Base-by-base conservation (phyloP, 345 rosid genomes). In the Camelina laxa region DNA sequence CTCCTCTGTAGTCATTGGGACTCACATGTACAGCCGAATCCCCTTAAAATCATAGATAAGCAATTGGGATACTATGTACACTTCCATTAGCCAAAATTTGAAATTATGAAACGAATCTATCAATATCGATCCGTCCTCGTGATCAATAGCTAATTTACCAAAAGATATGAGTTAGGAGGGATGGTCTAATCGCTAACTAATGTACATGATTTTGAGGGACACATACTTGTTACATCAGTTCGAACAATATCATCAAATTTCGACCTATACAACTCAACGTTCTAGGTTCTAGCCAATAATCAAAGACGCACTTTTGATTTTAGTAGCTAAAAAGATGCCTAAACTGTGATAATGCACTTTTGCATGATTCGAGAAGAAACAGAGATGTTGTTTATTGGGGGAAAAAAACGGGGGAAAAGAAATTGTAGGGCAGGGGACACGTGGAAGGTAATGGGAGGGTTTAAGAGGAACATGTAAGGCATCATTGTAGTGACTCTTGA, bases 351-450 rank as follows among this genome's bases (percentile, higher is more conserved):
- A 27, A 41, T 68, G 30, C 30, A 61, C 20, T 51, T 17, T 39
- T 72, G 55, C 64, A 44, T 54, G 70, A 65, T 73, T 73, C 71
- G 71, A 74, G 65, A 74, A 56, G 71, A 58, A 65, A 54, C 47
- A 72, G 1, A 56, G 54, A 24, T 24, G 36, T 48, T 54, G 64
- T 14, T n/a, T 54, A 73, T 12, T 73, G 71, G 65, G 35, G 65
- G 9, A 7, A 9, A 36, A 53, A 57, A 42, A n/a, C 2, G 60
- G 72, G 78, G 78, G 67, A 36, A 74, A 74, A 74, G 71, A 55
- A 65, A 63, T 0, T 21, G 59, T 59, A 12, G 60, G 59, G 11
- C 2, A 65, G 5, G n/a, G 61, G 45, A 57, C 22, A 66, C 44
- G 67, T 48, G 78, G 66, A 66, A 65, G 13, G 16, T 47, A 48